Evolutionary conservation across 176 grass and related monocot genomes (phyloP).

Genomic region (Musa acuminata): DNA sequence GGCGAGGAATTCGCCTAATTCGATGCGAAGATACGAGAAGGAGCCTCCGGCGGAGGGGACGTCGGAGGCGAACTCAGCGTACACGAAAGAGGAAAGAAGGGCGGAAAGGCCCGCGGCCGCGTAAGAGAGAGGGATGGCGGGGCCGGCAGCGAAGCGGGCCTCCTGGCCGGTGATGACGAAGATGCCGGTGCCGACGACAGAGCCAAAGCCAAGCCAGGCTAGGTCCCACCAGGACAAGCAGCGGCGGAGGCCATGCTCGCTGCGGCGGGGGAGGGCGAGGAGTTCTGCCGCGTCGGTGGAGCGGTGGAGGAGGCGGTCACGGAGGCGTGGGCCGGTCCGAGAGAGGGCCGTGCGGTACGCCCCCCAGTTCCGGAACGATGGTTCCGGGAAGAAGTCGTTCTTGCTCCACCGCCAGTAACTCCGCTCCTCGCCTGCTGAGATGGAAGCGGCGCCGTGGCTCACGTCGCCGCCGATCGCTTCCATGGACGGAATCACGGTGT

Average conservation of each 20-base stretch:
- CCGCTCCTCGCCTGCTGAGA: background rate
- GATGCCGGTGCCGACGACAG: constrained; percentile 46
- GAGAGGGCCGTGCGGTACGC: constrained; percentile 30
- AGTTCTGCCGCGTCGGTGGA: constrained; percentile 36
- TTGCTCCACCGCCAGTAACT: constrained; percentile 50
- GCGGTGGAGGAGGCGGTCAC: constrained; percentile 21
- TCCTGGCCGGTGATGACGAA: constrained; percentile 63
- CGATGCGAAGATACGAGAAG: constrained; percentile 47
- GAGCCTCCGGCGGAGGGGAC: constrained; percentile 42
- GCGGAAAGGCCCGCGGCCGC: constrained; percentile 35
- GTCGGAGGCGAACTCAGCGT: constrained; percentile 48
- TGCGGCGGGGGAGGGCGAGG: constrained; percentile 31
- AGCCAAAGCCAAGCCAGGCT: constrained; percentile 38
- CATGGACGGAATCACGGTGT: background rate
- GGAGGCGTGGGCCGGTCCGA: constrained; percentile 26
- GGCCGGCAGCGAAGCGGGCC: constrained; percentile 42
- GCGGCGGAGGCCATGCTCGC: constrained; percentile 39
- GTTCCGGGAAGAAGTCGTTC: constrained; percentile 37
- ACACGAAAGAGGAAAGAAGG: constrained; percentile 39
- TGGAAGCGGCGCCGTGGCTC: background rate
- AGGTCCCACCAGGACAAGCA: constrained; percentile 46
- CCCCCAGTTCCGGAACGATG: constrained; percentile 36
- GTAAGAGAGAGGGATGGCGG: constrained; percentile 44
- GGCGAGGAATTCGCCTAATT: constrained; percentile 39
- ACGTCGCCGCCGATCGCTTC: background rate